Percentiles rank a stretch among this genome's conserved stretches.
phyloP scores from a whole-genome alignment of 1,139 yeast species.

The Pichia sp. region DNA sequence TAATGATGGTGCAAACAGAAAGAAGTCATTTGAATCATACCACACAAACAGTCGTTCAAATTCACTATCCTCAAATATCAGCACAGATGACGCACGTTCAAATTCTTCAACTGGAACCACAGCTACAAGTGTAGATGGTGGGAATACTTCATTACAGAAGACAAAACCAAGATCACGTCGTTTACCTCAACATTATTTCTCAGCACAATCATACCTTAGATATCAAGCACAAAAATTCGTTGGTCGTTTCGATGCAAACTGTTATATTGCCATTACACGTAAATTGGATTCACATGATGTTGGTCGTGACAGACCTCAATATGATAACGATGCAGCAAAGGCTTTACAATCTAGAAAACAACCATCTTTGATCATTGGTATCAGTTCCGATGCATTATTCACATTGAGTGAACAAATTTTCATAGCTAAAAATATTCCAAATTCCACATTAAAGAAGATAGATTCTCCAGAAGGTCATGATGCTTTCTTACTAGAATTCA shows the following conservation, averaged over 20 bases:
- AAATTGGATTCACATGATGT: conserved; percentile 95
- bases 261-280: conserved; percentile 90
- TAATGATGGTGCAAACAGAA: conserved; percentile 53
- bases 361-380: conserved; percentile 86
- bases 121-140: conserved; percentile 6
- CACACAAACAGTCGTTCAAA: conserved; percentile 22
- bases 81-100: conserved; percentile 12
- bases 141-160: conserved; percentile 4
- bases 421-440: conserved; percentile 72
- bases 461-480: conserved; percentile 98
- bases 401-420: conserved; percentile 90
- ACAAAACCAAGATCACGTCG: conserved; percentile 30
- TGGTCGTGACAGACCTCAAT: conserved; percentile 67
- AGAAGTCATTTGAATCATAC: conserved; percentile 27
- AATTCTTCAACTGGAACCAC: conserved; percentile 14
- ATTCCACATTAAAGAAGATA: conserved; percentile 64
- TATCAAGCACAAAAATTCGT: conserved; percentile 94
- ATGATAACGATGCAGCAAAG: conserved; percentile 43
- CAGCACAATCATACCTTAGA: conserved; percentile 92
- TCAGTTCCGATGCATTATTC: conserved; percentile 88
- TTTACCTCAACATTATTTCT: conserved; percentile 82
- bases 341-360: conserved; percentile 59
- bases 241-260: conserved; percentile 90
- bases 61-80: conserved; percentile 17
- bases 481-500: conserved; percentile 90